Evolutionary conservation across 306 rosid species (phyloP), one percentile per base, ranked within the genome.

Genomic region (Myrica gale): DNA sequence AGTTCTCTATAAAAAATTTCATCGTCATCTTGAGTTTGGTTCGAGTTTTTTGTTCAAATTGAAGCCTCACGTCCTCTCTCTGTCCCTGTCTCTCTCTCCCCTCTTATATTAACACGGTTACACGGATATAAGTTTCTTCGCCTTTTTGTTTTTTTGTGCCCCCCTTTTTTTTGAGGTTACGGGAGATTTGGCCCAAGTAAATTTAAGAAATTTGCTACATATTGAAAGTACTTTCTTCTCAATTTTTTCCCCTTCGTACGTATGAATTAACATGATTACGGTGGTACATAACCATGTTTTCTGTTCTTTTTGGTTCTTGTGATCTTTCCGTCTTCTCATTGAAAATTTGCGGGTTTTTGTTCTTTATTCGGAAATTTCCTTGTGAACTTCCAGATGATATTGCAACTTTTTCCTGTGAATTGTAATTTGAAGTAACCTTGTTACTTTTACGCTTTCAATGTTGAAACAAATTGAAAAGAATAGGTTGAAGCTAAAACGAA

Each of bases 31-130:
- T 21, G 16, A 48, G 15, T 48, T 32, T 32, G 37, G 77, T 79
- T 74, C 82, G 66, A 65, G 58, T 51, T 74, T 72, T 52, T 62
- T 6, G 42, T 85, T 41, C 44, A 73, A 61, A 71, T 77, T 71
- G 32, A 10, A 74, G 37, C 37, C 37, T 32, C 37, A 32, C 37
- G 37, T 32, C 37, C 37, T 32, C 37, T 32, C 37, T 32, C 52
- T 48, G 76, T 44, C 41, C 23, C 47, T 4, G 44, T 53, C 69
- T 15, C 74, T 32, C 42, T 42, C 23, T 16, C 11, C 50, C 43
- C 43, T 21, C 4, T 21, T 9, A 50, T 41, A 6, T 50, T 71
- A 79, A 69, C 69, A 77, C 61, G 66, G 62, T 71, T 76, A 69
- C 69, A 77, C 61, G 66, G 62, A 78, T 47, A 44, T 79, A 56